Conservation (phyloP, 208 protist genomes). For the Endotrypanum monterogeii region DNA sequence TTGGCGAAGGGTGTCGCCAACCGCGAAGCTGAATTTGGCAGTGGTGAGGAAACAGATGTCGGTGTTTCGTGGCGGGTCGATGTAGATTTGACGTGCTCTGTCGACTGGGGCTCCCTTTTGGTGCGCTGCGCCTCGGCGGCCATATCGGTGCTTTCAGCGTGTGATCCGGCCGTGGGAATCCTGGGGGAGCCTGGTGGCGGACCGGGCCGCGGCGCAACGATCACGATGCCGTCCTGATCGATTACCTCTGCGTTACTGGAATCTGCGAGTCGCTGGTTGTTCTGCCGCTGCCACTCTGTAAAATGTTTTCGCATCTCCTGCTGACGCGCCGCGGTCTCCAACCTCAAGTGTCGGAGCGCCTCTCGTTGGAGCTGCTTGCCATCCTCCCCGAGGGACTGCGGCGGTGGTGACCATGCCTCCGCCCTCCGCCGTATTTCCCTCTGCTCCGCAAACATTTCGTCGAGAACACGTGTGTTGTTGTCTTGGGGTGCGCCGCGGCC, state of each 20-base stretch:
- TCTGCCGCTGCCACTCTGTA: conserved; percentile 43
- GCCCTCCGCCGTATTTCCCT: conserved; percentile 6
- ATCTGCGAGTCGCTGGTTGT: conserved; percentile 40
- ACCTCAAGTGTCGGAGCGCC: conserved; percentile 17
- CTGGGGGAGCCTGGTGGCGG: conserved; percentile 4
- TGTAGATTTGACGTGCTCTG: not conserved
- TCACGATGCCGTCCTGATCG: conserved; percentile 45
- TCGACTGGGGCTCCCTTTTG: not conserved
- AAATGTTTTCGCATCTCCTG: conserved; percentile 42
- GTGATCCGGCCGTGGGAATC: not conserved
- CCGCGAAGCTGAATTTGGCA: not conserved
- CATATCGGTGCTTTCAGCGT: not conserved
- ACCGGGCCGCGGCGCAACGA: conserved; percentile 39
- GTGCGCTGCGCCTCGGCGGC: not conserved
- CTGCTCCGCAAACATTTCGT: conserved; percentile 39
- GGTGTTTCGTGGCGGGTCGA: not conserved
- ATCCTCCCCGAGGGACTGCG: conserved; percentile 26
- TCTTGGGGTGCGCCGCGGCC: conserved; percentile 18
- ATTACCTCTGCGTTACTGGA: conserved; percentile 46
- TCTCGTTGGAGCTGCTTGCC: conserved; percentile 21
- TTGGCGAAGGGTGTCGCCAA: not conserved
- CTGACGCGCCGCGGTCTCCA: conserved; percentile 31
- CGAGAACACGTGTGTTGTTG: conserved; percentile 37
- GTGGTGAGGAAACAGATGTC: conserved; percentile 1
- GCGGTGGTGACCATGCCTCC: not conserved